Evolutionary conservation across 2,329 filamentous ascomycete genomes (phyloP).

Genomic region (Alternaria solani): DNA sequence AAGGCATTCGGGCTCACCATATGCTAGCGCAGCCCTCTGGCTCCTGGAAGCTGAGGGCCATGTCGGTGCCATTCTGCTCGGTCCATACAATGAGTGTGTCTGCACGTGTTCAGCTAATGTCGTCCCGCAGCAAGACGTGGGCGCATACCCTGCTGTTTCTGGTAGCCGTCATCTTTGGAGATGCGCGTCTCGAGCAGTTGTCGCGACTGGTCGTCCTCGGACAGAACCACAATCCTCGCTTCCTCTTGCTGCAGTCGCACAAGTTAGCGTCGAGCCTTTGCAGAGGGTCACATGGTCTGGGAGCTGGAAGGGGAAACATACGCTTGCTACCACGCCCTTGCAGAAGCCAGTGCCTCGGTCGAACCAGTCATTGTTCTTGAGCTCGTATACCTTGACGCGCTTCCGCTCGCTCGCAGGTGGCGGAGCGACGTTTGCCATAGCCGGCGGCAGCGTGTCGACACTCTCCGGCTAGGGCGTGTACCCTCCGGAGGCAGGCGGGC

Average conservation of each 20-base stretch:
- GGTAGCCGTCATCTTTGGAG: slow-evolving; percentile 92
- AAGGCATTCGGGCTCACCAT: slow-evolving; percentile 67
- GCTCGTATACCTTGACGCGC: slow-evolving; percentile 97
- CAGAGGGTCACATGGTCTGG: slow-evolving; percentile 17
- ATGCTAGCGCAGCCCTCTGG: slow-evolving; percentile 91
- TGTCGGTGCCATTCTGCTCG: slow-evolving; percentile 87
- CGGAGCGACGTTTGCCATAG: slow-evolving; percentile 38
- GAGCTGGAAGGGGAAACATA: slow-evolving; percentile 57
- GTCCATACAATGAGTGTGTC: slow-evolving; percentile 99
- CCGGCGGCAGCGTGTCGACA: slow-evolving; percentile 18
- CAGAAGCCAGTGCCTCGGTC: slow-evolving; percentile 97
- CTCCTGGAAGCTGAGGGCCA: slow-evolving; percentile 98
- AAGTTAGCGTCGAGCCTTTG: slow-evolving; percentile 49
- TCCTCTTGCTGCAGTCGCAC: slow-evolving; percentile 72
- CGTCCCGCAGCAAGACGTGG: background rate
- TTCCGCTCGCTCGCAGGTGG: slow-evolving; percentile 61
- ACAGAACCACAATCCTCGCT: slow-evolving; percentile 87
- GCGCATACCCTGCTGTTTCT: slow-evolving; percentile 89
- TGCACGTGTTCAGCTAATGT: slow-evolving; percentile 52
- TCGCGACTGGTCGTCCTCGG: slow-evolving; percentile 87
- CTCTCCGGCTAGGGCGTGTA: slow-evolving; percentile 38
- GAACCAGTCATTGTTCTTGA: slow-evolving; percentile 99
- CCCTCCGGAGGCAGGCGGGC: slow-evolving; percentile 40
- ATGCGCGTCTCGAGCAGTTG: slow-evolving; percentile 89
- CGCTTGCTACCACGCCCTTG: slow-evolving; percentile 75